phyloP scores from a whole-genome alignment of 2,329 filamentous ascomycete species.

The Arthrobotrys sphaeroides region DNA sequence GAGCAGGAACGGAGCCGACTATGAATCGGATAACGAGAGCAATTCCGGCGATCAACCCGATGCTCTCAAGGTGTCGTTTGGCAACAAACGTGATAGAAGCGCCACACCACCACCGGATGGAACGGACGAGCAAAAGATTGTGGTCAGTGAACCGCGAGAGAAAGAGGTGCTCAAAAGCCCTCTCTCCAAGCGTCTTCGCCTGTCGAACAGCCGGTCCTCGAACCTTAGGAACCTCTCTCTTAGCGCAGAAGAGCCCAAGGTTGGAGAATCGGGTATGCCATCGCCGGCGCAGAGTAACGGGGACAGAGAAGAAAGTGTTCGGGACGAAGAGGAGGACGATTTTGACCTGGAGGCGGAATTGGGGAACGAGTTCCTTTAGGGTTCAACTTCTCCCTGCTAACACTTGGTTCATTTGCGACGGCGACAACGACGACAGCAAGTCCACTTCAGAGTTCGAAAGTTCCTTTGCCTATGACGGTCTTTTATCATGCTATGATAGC shows the following conservation, averaged over 20 bases:
- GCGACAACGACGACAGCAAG: not conserved
- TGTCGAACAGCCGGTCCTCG: constrained; percentile 51
- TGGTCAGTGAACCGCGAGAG: constrained; percentile 29
- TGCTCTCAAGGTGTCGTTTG: constrained; percentile 33
- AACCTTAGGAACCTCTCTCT: constrained; percentile 49
- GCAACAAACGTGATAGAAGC: constrained; percentile 43
- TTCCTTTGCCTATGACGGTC: not conserved
- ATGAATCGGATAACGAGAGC: constrained; percentile 48
- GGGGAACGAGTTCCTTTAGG: constrained; percentile 44
- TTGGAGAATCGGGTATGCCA: constrained; percentile 50
- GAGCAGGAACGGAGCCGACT: constrained; percentile 45
- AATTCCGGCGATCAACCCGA: constrained; percentile 37
- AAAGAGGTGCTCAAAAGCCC: constrained; percentile 49
- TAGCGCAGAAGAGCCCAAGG: constrained; percentile 39
- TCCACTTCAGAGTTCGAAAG: not conserved
- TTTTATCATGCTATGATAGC: not conserved
- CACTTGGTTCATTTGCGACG: not conserved
- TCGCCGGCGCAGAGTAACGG: constrained; percentile 49
- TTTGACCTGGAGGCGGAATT: constrained; percentile 50
- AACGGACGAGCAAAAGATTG: constrained; percentile 30
- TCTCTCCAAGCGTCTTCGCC: constrained; percentile 41
- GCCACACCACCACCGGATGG: constrained; percentile 46
- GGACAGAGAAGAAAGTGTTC: constrained; percentile 34
- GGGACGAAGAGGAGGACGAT: constrained; percentile 42
- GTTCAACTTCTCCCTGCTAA: not conserved